These are phyloP conservation scores for Dryas integrifolia DNA, from an alignment of 331 rosid species.

Conservation along the genomic window DNA sequence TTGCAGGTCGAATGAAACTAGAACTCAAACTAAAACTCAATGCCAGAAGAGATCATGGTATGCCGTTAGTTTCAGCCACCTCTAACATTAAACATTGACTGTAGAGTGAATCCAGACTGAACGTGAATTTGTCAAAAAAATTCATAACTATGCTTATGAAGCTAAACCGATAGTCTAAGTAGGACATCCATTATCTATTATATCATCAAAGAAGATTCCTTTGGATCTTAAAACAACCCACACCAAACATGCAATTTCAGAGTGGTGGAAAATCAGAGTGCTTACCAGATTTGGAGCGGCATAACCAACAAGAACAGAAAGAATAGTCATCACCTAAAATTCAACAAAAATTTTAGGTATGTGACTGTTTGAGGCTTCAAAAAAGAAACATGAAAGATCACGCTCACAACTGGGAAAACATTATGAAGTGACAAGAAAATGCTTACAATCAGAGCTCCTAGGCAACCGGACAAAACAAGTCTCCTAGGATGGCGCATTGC, in stretches of 20 bases:
- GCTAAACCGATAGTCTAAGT: neutral
- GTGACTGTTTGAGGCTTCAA: constrained; percentile 18
- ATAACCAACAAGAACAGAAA: constrained; percentile 91
- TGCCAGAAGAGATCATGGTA: neutral
- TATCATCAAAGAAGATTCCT: neutral
- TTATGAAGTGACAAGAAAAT: constrained; percentile 13
- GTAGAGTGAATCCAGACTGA: no score
- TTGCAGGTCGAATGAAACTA: neutral
- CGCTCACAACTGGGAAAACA: neutral
- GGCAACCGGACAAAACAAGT: constrained; percentile 84
- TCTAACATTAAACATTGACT: neutral
- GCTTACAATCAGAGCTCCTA: constrained; percentile 85
- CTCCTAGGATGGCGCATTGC: constrained; percentile 97
- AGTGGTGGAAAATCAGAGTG: constrained; percentile 11
- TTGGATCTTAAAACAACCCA: neutral
- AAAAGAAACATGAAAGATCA: neutral
- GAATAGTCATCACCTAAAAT: constrained; percentile 86
- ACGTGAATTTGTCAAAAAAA: no score
- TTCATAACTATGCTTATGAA: no score
- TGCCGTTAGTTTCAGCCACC: neutral
- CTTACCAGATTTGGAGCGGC: constrained; percentile 97
- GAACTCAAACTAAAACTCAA: neutral
- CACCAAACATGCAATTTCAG: constrained; percentile 22
- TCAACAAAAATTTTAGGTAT: constrained; percentile 21
- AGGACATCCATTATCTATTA: neutral